These are phyloP conservation scores for Alnus rubra DNA, from an alignment of 306 rosid genomes.

Conservation along the genomic window DNA sequence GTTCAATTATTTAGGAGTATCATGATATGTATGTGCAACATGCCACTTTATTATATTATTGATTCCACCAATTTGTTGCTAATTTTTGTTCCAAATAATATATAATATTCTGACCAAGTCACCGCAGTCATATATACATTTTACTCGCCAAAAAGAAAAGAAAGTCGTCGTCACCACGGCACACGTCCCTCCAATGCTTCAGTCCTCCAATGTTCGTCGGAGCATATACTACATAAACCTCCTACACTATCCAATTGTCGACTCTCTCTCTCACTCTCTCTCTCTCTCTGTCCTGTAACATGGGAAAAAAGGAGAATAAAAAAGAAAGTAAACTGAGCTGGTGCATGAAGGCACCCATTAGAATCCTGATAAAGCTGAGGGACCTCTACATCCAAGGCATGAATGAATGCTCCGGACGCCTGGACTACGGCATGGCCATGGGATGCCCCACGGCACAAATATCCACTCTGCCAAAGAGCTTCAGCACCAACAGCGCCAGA, in stretches of 20 bases:
- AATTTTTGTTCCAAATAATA: too few species aligned
- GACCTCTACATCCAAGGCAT: conserved; percentile 59
- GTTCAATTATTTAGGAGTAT: too few species aligned
- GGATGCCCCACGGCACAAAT: conserved; percentile 36
- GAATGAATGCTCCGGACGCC: conserved; percentile 31
- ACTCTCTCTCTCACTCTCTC: not conserved
- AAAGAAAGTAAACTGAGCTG: conserved; percentile 22
- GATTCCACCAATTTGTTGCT: too few species aligned
- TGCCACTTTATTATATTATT: too few species aligned
- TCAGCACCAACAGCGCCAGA: conserved; percentile 36
- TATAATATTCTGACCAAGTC: not conserved
- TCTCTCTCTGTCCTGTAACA: not conserved
- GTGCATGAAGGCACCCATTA: conserved; percentile 47
- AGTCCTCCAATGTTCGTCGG: not conserved
- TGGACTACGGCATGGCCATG: conserved; percentile 27
- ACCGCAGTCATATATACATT: not conserved
- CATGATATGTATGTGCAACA: too few species aligned
- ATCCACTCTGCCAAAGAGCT: conserved; percentile 46
- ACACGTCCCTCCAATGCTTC: not conserved
- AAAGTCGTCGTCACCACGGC: not conserved
- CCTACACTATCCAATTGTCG: not conserved
- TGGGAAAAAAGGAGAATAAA: conserved; percentile 20
- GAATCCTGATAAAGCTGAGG: conserved; percentile 40
- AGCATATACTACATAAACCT: not conserved
- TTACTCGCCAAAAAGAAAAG: too few species aligned